Base-by-base conservation (phyloP, 495 filamentous ascomycete species). In the Achaetomiella virescens region DNA sequence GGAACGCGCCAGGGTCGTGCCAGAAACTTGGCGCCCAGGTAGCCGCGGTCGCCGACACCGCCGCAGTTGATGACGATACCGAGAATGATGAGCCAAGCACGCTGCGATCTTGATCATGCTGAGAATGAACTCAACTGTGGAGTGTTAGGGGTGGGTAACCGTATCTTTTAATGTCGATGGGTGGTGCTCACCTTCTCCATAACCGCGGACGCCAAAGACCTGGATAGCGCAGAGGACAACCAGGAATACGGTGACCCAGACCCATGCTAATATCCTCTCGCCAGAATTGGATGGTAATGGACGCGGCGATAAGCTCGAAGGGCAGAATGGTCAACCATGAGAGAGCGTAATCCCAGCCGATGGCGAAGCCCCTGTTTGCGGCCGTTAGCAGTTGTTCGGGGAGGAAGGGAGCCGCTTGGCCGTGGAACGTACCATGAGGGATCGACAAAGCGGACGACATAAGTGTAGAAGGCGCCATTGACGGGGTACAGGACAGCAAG, bases 281-380 rank as follows among this genome's bases (percentile, higher is more conserved):
- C 74, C 75, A 76, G 59, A 64, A 75, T 17, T 55, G 20, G 52
- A 72, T 75, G 40, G 71, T 77, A 55, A 71, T 73, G 25, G 73
- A 72, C 17, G 80, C 78, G 49, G 75, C 76, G 21, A 74, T 75
- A 6, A 79, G 65, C 58, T 81, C 78, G 56, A 79, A 78, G 24
- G 76, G 75, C 9, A 81, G 63, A 18, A 79, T 67, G 17, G 71
- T 71, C 33, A 78, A 55, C 84, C 84, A 88, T 21, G 71, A 67
- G 27, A 86, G 72, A 36, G 79, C 78, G 57, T 87, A 88, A 61
- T 85, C 76, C 83, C 84, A 87, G 21, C 88, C 89, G 71, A 91
- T 86, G 50, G 88, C 84, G 62, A 91, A 91, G 17, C 88, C 88
- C 70, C 70, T 72, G 21, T 9, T 31, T 40, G 3, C 25, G 27